phyloP scores from a whole-genome alignment of 2,329 filamentous ascomycete genomes.

The Apiospora saccharicola region DNA sequence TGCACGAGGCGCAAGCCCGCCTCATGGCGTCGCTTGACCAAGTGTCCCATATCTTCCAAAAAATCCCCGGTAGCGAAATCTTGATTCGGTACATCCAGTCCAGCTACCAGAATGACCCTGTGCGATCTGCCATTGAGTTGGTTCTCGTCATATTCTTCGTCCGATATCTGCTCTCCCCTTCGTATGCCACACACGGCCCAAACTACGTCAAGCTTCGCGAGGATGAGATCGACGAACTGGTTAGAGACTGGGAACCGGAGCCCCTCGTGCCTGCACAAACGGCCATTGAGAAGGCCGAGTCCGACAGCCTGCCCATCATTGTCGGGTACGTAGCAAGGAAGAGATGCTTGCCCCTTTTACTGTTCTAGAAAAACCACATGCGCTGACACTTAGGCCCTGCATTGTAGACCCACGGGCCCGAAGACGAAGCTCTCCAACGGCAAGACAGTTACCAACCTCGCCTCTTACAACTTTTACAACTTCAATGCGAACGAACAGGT shows the following conservation, averaged over 20 bases:
- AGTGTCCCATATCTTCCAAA: constrained; percentile 76
- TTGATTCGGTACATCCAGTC: constrained; percentile 94
- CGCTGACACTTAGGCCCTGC: neutral
- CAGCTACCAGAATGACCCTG: constrained; percentile 96
- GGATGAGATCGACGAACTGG: constrained; percentile 96
- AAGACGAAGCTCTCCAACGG: constrained; percentile 89
- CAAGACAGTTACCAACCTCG: constrained; percentile 90
- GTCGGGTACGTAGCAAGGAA: constrained; percentile 69
- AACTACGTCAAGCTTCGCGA: constrained; percentile 90
- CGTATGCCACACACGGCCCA: constrained; percentile 89
- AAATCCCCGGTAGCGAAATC: constrained; percentile 92
- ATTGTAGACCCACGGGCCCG: constrained; percentile 79
- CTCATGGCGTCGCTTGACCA: constrained; percentile 60
- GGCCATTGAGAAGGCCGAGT: constrained; percentile 78
- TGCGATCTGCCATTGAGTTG: constrained; percentile 91
- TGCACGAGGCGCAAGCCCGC: constrained; percentile 66
- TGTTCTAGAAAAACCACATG: neutral
- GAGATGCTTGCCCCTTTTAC: neutral
- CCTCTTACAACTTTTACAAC: constrained; percentile 97
- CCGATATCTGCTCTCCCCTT: constrained; percentile 88
- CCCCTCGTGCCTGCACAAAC: constrained; percentile 82
- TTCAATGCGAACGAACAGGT: constrained; percentile 91
- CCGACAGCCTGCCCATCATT: constrained; percentile 86
- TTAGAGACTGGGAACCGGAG: constrained; percentile 96
- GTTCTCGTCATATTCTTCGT: constrained; percentile 95